These are phyloP conservation scores for Backusella westeae DNA, from an alignment of 192 early-diverging fungal genomes.

Conservation along the genomic window DNA sequence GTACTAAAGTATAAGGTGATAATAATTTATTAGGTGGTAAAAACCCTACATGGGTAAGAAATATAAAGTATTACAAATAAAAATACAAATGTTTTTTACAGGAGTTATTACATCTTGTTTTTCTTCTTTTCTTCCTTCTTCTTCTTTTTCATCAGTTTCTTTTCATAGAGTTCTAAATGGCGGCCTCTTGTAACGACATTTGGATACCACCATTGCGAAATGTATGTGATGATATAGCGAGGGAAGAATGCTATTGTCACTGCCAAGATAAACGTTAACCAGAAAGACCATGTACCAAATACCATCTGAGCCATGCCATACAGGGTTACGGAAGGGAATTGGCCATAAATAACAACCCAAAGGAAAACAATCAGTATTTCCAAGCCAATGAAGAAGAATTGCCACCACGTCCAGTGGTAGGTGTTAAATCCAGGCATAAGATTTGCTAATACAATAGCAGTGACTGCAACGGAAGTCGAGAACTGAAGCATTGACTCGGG, in stretches of 20 bases:
- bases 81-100: not conserved
- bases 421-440: conserved; percentile 76
- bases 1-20: not conserved
- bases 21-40: not conserved
- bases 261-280: conserved; percentile 64
- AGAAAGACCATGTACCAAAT: conserved; percentile 68
- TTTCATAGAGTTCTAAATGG: not conserved
- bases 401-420: conserved; percentile 85
- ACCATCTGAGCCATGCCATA: conserved; percentile 71
- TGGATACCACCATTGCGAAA: conserved; percentile 63
- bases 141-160: not conserved
- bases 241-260: conserved; percentile 71
- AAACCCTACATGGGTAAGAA: not conserved
- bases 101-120: not conserved
- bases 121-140: not conserved
- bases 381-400: conserved; percentile 58
- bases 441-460: conserved; percentile 80
- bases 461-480: conserved; percentile 75
- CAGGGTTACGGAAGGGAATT: conserved; percentile 53
- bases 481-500: conserved; percentile 63
- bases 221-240: conserved; percentile 63
- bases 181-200: conserved; percentile 37
- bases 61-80: not conserved
- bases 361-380: conserved; percentile 66
- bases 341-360: conserved; percentile 68